Conservation (phyloP, 495 filamentous ascomycete genomes). For the Tricharina praecox region DNA sequence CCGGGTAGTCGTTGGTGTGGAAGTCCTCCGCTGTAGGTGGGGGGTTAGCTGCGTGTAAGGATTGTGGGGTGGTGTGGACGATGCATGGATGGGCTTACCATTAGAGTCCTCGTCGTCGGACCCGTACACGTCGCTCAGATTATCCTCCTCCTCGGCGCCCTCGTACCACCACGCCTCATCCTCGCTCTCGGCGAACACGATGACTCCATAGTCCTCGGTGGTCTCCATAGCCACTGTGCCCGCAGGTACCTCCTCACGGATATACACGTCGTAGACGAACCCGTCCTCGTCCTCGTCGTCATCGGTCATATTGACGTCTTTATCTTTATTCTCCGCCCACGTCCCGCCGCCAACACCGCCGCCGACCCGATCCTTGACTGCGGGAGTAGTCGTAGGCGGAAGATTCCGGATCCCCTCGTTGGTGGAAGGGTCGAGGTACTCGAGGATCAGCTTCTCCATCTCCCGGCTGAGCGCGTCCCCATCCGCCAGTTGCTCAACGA, state of each 20-base stretch:
- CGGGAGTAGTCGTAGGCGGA: constrained; percentile 2
- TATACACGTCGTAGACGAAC: constrained; percentile 26
- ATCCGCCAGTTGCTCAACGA: too few species aligned
- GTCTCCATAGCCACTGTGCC: constrained; percentile 1
- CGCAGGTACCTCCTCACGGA: constrained; percentile 19
- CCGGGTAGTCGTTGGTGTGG: constrained; percentile 26
- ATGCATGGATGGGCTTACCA: constrained; percentile 4
- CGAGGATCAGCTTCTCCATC: constrained; percentile 24
- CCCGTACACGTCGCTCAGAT: constrained; percentile 16
- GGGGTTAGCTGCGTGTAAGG: too few species aligned
- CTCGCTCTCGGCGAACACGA: constrained; percentile 23
- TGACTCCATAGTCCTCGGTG: constrained; percentile 21
- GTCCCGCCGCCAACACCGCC: constrained; percentile 23
- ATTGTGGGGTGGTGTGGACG: too few species aligned
- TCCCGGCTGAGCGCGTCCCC: constrained; percentile 4
- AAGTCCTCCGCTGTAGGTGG: constrained; percentile 22
- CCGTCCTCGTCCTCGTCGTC: constrained; percentile 19
- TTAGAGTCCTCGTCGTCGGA: constrained; percentile 27
- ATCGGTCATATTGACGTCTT: constrained; percentile 8
- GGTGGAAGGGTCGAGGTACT: constrained; percentile 18
- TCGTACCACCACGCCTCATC: constrained; percentile 28
- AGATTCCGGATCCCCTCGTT: constrained; percentile 19
- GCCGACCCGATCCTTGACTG: constrained; percentile 13
- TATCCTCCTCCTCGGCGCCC: constrained; percentile 20
- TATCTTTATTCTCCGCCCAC: constrained; percentile 19